phyloP scores from a whole-genome alignment of 805 yeast genomes.

The Naumovozyma baii region DNA sequence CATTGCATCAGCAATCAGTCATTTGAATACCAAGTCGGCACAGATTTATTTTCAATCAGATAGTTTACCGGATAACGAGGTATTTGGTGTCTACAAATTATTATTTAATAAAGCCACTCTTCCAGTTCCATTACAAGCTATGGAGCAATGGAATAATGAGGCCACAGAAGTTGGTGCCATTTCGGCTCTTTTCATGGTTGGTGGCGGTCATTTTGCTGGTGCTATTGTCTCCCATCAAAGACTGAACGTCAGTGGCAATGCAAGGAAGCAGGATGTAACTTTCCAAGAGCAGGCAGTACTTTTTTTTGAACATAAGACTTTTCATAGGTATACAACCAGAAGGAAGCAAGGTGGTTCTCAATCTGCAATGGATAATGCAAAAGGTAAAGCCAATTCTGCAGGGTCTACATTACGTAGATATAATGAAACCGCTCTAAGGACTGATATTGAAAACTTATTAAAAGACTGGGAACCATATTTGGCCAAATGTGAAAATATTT shows the following conservation, averaged over 20 bases:
- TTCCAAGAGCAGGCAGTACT: slow-evolving; percentile 55
- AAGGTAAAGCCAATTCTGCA: slow-evolving; percentile 93
- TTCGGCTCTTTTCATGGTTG: slow-evolving; percentile 85
- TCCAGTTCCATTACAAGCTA: slow-evolving; percentile 39
- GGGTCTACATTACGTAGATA: slow-evolving; percentile 85
- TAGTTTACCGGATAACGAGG: slow-evolving; percentile 35
- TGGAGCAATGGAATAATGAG: slow-evolving; percentile 33
- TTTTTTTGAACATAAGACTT: slow-evolving; percentile 68
- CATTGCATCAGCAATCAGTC: slow-evolving; percentile 36
- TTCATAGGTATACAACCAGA: slow-evolving; percentile 91
- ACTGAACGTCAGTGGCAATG: slow-evolving; percentile 46
- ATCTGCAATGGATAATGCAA: slow-evolving; percentile 80
- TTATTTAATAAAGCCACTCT: slow-evolving; percentile 40
- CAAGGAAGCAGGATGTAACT: slow-evolving; percentile 38
- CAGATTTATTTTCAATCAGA: slow-evolving; percentile 47
- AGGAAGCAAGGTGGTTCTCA: slow-evolving; percentile 97
- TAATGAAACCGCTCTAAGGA: slow-evolving; percentile 73
- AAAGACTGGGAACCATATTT: slow-evolving; percentile 54
- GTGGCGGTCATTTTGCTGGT: slow-evolving; percentile 98
- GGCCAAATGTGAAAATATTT: slow-evolving; percentile 57
- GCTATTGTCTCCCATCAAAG: slow-evolving; percentile 76
- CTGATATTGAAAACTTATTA: slow-evolving; percentile 67
- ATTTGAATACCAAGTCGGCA: slow-evolving; percentile 63
- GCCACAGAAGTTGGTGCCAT: slow-evolving; percentile 25
- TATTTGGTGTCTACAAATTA: slow-evolving; percentile 61